A percentile compares a stretch with the other conserved stretches of the same genome.
Conservation (phyloP, 257 asterid species). For the Solanum ahanhuiri region DNA sequence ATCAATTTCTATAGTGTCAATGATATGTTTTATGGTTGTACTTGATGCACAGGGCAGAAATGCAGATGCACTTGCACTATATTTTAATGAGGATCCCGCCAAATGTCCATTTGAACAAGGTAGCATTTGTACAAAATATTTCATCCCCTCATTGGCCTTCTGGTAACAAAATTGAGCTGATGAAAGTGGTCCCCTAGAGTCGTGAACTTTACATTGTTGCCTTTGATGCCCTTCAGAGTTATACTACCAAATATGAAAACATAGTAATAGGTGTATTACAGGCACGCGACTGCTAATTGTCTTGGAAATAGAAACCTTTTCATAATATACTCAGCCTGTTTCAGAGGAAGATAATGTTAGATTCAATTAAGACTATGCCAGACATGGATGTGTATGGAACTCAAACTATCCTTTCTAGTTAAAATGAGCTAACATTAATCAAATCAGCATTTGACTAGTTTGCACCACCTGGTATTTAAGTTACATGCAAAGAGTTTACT, state of each 20-base stretch:
- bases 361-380: neutral
- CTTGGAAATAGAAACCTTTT: neutral
- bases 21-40: constrained; percentile 3
- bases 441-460: neutral
- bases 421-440: neutral
- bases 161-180: neutral
- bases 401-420: neutral
- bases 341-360: neutral
- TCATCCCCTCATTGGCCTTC: neutral
- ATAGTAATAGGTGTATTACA: neutral
- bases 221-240: neutral
- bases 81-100: constrained; percentile 88
- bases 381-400: neutral
- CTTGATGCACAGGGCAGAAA: constrained; percentile 61
- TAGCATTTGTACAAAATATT: constrained; percentile 5
- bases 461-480: neutral
- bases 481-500: neutral
- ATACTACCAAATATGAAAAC: neutral
- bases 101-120: constrained; percentile 93
- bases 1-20: neutral
- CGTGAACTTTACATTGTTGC: neutral
- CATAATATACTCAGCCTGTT: neutral
- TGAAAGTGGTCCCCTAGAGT: neutral
- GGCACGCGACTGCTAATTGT: neutral
- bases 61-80: constrained; percentile 78